Evolutionary conservation across 805 yeast species (phyloP).

Genomic region (Teunomyces gatunensis): DNA sequence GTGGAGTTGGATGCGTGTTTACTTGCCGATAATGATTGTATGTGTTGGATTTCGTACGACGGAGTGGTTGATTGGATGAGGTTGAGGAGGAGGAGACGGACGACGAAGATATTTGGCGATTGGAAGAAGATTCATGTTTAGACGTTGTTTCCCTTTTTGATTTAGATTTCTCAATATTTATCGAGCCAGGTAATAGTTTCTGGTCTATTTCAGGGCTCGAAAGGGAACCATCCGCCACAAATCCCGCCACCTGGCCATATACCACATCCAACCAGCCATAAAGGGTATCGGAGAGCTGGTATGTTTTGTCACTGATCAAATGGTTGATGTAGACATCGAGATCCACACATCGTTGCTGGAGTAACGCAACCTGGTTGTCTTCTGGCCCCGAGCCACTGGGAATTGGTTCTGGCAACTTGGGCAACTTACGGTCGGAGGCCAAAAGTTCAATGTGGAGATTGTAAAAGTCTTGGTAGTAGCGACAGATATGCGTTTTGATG

Average conservation of each 20-base stretch:
- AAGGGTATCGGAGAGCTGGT: constrained; percentile 25
- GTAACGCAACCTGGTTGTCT: constrained; percentile 13
- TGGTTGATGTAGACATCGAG: constrained; percentile 39
- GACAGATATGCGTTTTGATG: constrained; percentile 38
- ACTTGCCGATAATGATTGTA: constrained; percentile 32
- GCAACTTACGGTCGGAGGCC: constrained; percentile 21
- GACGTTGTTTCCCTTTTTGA: constrained; percentile 4
- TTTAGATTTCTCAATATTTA: constrained; percentile 8
- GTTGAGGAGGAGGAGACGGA: no score
- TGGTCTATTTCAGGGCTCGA: constrained; percentile 22
- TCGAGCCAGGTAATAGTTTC: constrained; percentile 16
- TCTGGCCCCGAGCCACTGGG: constrained; percentile 22
- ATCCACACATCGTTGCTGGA: constrained; percentile 38
- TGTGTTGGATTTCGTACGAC: constrained; percentile 24
- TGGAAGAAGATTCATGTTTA: background rate
- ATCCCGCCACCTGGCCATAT: constrained; percentile 25
- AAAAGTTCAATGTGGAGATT: constrained; percentile 38
- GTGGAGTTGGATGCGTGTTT: constrained; percentile 3
- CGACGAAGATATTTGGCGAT: no score
- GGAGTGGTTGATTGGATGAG: constrained; percentile 12
- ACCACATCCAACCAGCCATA: constrained; percentile 27
- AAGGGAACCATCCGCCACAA: constrained; percentile 13
- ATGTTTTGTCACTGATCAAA: constrained; percentile 27
- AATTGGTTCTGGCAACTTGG: constrained; percentile 48
- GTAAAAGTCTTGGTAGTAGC: constrained; percentile 53